Conservation (phyloP, 2,329 filamentous ascomycete genomes). For the Botrytis pseudocinerea region DNA sequence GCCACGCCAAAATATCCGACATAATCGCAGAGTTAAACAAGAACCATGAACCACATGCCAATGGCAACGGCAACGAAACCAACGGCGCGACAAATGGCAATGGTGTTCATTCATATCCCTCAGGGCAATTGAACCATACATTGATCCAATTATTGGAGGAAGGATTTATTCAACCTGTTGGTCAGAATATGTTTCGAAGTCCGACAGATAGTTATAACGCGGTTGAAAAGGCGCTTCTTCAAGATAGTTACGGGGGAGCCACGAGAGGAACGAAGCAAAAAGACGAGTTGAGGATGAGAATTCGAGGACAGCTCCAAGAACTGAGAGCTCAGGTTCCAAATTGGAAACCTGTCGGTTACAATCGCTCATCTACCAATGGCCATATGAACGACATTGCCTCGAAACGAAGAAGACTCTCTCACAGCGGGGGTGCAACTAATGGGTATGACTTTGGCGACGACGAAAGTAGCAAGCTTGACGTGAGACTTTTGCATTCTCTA, state of each 20-base stretch:
- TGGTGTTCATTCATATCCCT: conserved; percentile 22
- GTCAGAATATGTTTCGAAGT: conserved; percentile 56
- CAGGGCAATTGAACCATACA: conserved; percentile 46
- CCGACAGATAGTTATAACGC: conserved; percentile 61
- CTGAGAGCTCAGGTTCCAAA: conserved; percentile 48
- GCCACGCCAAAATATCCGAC: conserved; percentile 72
- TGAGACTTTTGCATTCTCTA: conserved; percentile 43
- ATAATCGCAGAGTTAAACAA: conserved; percentile 62
- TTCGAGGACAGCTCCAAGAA: conserved; percentile 55
- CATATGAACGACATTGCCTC: conserved; percentile 32
- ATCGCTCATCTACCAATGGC: conserved; percentile 28
- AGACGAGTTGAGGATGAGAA: conserved; percentile 57
- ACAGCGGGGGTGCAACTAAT: conserved; percentile 47
- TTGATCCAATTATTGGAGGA: conserved; percentile 56
- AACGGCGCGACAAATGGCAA: conserved; percentile 31
- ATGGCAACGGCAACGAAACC: conserved; percentile 35
- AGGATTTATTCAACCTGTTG: conserved; percentile 68
- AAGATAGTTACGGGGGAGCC: conserved; percentile 53
- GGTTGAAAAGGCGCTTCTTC: conserved; percentile 63
- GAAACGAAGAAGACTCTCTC: conserved; percentile 58
- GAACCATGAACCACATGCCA: conserved; percentile 32
- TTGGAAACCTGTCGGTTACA: conserved; percentile 34
- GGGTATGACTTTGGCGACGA: conserved; percentile 44
- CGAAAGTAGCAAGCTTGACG: conserved; percentile 50
- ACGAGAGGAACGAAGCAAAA: conserved; percentile 67